Evolutionary conservation across 495 filamentous ascomycete species (phyloP).

Genomic region (Tuber umbilicatum): DNA sequence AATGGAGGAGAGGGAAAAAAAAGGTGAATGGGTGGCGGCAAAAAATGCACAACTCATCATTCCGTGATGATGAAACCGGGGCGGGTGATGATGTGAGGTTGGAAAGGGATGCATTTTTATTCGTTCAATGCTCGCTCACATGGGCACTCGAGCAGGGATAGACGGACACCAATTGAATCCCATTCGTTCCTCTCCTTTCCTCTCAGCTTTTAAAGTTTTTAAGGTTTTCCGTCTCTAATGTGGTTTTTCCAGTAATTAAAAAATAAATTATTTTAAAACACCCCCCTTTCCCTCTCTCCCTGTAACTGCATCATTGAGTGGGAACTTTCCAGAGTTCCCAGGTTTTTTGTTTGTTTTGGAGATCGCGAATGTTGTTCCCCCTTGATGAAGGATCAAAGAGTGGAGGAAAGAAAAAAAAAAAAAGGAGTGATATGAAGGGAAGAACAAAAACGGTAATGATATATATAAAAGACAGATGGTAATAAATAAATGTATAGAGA

Average conservation of each 20-base stretch:
- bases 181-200: too few relatives aligned
- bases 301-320: background rate
- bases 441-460: background rate
- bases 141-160: background rate
- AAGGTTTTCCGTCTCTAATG: background rate
- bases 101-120: background rate
- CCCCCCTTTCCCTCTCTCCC: background rate
- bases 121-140: background rate
- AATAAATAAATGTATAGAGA: background rate
- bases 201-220: background rate
- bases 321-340: slow-evolving; percentile 13
- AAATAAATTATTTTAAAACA: slow-evolving; percentile 9
- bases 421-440: slow-evolving; percentile 7
- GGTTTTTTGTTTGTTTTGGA: background rate
- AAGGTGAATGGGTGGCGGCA: background rate
- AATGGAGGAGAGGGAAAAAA: too few relatives aligned
- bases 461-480: slow-evolving; percentile 1
- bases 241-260: slow-evolving; percentile 7
- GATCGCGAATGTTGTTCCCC: background rate
- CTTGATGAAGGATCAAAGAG: slow-evolving; percentile 9
- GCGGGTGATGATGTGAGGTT: background rate
- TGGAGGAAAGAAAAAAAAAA: slow-evolving; percentile 6
- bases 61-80: background rate
- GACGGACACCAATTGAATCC: background rate
- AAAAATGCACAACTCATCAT: slow-evolving; percentile 7